phyloP scores from a whole-genome alignment of 129 eudicot species.

The Ambrosia artemisiifolia region DNA sequence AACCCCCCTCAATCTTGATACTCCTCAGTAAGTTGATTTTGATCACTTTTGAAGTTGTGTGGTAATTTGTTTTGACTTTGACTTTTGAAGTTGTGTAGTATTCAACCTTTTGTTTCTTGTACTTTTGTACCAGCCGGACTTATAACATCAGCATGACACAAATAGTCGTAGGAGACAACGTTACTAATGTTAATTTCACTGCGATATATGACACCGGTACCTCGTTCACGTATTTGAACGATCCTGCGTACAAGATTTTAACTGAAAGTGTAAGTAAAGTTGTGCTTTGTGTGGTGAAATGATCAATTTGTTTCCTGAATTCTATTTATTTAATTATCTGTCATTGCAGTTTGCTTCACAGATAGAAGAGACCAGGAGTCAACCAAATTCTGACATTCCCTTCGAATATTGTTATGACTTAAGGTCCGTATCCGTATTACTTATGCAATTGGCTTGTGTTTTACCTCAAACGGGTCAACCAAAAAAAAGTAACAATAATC shows the following conservation, averaged over 20 bases:
- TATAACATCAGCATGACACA: constrained; percentile 76
- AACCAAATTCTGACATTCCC: constrained; percentile 36
- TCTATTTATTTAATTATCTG: neutral
- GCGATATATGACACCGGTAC: constrained; percentile 94
- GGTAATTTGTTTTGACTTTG: neutral
- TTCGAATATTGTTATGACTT: constrained; percentile 71
- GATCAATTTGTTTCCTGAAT: neutral
- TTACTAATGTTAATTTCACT: constrained; percentile 41
- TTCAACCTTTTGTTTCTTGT: constrained; percentile 2
- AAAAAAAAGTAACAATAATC: neutral
- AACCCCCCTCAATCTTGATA: constrained; percentile 65
- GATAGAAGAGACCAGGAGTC: constrained; percentile 50
- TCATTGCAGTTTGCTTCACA: constrained; percentile 68
- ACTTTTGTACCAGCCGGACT: constrained; percentile 52
- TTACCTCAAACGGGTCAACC: neutral
- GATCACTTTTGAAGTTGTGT: neutral
- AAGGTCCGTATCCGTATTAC: constrained; percentile 38
- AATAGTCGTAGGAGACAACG: constrained; percentile 51
- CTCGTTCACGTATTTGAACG: constrained; percentile 78
- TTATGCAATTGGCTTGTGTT: neutral
- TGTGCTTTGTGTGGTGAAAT: neutral
- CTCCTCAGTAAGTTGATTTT: constrained; percentile 48
- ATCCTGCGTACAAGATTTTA: constrained; percentile 68
- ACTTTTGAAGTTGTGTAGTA: neutral
- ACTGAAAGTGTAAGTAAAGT: constrained; percentile 56